phyloP scores from a whole-genome alignment of 2,329 filamentous ascomycete genomes.

The Paraconiothyrium brasiliense region DNA sequence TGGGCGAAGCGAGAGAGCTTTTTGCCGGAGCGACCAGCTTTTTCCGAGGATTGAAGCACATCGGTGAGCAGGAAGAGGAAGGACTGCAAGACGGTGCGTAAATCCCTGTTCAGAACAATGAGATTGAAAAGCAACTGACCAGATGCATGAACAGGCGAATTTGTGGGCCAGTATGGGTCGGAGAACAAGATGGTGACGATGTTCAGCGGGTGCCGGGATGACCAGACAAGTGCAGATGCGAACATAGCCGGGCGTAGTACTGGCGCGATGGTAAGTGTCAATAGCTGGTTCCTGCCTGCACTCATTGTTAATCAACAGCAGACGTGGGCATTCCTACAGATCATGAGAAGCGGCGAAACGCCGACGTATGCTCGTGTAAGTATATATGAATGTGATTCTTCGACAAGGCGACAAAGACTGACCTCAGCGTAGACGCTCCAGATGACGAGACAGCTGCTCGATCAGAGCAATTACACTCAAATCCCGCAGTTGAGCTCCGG shows the following conservation, averaged over 20 bases:
- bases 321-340: constrained; percentile 58
- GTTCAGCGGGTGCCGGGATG: constrained; percentile 62
- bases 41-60: constrained; percentile 62
- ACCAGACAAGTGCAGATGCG: constrained; percentile 62
- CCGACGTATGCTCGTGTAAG: constrained; percentile 54
- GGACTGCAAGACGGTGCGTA: constrained; percentile 41
- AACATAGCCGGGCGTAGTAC: constrained; percentile 55
- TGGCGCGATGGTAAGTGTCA: constrained; percentile 53
- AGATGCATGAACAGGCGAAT: constrained; percentile 24
- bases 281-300: neutral
- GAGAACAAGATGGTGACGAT: constrained; percentile 61
- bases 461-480: constrained; percentile 54
- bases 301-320: constrained; percentile 5
- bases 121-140: neutral
- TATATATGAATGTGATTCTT: neutral
- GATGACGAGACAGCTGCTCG: constrained; percentile 50
- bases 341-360: constrained; percentile 49
- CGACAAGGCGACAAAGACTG: neutral
- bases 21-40: constrained; percentile 64
- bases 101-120: neutral
- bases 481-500: constrained; percentile 57
- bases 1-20: constrained; percentile 62
- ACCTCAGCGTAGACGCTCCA: constrained; percentile 44
- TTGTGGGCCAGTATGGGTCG: constrained; percentile 55
- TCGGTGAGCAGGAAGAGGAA: constrained; percentile 56